These are phyloP conservation scores for Kwoniella mangroviensis DNA, from an alignment of 768 basidiomycete genomes.

Conservation along the genomic window DNA sequence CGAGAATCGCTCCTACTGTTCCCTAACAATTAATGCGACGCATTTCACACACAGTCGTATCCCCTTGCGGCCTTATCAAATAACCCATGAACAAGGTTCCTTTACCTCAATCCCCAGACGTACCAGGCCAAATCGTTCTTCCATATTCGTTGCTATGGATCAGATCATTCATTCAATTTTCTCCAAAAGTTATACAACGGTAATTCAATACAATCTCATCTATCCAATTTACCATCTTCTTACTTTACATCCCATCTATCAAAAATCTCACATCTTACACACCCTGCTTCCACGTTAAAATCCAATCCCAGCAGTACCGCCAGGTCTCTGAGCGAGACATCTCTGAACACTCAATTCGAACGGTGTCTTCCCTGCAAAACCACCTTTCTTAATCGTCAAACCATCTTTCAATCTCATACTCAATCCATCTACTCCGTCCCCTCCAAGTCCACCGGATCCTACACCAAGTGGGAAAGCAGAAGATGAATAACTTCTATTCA, in stretches of 20 bases:
- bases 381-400: slow-evolving; percentile 30
- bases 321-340: slow-evolving; percentile 47
- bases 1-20: too few relatives aligned
- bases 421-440: slow-evolving; percentile 21
- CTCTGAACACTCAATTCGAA: slow-evolving; percentile 52
- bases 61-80: too few relatives aligned
- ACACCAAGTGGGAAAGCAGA: background rate
- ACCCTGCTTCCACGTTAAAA: background rate
- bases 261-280: background rate
- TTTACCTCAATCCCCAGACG: too few relatives aligned
- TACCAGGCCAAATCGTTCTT: too few relatives aligned
- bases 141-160: too few relatives aligned
- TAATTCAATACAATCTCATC: too few relatives aligned
- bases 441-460: slow-evolving; percentile 10
- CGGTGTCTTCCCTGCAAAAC: slow-evolving; percentile 46
- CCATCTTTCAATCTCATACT: slow-evolving; percentile 25
- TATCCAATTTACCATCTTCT: background rate
- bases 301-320: slow-evolving; percentile 8
- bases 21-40: too few relatives aligned
- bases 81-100: too few relatives aligned
- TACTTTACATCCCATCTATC: too few relatives aligned
- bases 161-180: too few relatives aligned
- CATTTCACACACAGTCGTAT: too few relatives aligned
- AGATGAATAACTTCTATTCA: slow-evolving; percentile 21
- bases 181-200: too few relatives aligned